Evolutionary conservation across 2,329 filamentous ascomycete genomes (phyloP), one percentile per base, ranked within the genome.

Genomic region (Neopestalotiopsis clavispora): DNA sequence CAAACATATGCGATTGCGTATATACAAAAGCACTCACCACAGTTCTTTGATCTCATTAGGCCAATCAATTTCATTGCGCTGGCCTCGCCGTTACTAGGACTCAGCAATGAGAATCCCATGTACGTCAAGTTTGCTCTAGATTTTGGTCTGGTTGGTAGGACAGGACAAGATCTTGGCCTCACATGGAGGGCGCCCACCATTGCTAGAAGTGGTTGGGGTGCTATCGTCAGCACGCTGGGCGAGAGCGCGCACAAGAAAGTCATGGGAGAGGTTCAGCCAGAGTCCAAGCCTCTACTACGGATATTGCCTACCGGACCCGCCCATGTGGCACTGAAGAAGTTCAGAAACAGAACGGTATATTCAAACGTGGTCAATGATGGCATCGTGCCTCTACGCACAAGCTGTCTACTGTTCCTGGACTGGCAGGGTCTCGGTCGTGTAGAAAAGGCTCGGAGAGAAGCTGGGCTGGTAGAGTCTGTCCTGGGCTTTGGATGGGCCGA

Each of bases 351-450:
- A 17, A 98, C 96, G 0, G 86, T 98, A 1, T 98, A 98, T 79
- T 97, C 95, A 1, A 98, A 98, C 75, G 95, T 98, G 13, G 95
- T 98, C 73, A 98, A 98, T 76, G 95, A 98, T 80, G 95, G 95
- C 3, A 98, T 99, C 73, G 96, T 99, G 4, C 96, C 96, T 2
- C 83, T 99, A 42, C 90, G 96, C 28, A 99, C 96, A 4, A 98
- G 95, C 71, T 99, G 95, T 79, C 84, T 99, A n/a, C 82, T 99
- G 5, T 99, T 99, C 76, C 84, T 99, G 1, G 96, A 99, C 78
- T 99, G 96, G 96, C 92, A 95, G 80, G 96, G 96, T 0, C 84
- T 99, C 3, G 95, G 92, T 4, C 91, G 94, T 52, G 96, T 99
- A 1, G 94, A 98, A 73, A 99, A 99, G 80, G 95, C 96, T 12